A percentile compares a stretch with the other conserved stretches of the same genome.
Evolutionary conservation across 2,329 filamentous ascomycete species (phyloP).

Genomic region (Penicillium sp.): DNA sequence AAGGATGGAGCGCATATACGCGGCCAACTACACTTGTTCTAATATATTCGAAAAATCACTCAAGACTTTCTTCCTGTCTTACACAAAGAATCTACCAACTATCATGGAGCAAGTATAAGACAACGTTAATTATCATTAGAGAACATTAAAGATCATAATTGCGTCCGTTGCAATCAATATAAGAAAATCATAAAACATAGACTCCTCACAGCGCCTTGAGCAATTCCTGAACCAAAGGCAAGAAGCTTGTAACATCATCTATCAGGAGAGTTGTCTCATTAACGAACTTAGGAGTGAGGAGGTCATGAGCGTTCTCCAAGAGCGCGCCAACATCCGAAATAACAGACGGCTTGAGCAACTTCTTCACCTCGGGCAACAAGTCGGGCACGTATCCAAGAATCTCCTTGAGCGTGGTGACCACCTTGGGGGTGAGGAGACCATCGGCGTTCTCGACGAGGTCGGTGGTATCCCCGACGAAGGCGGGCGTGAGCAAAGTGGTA

Average conservation of each 20-base stretch:
- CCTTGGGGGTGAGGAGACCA: slow-evolving; percentile 30
- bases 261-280: slow-evolving; percentile 26
- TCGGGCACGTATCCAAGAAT: slow-evolving; percentile 29
- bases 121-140: slow-evolving; percentile 13
- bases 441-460: slow-evolving; percentile 31
- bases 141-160: slow-evolving; percentile 11
- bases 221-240: slow-evolving; percentile 22
- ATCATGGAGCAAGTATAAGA: background rate
- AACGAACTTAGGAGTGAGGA: slow-evolving; percentile 30
- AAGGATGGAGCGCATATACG: too few relatives aligned
- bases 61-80: too few relatives aligned
- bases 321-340: slow-evolving; percentile 27
- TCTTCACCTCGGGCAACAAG: slow-evolving; percentile 31
- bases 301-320: slow-evolving; percentile 29
- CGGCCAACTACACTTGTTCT: too few relatives aligned
- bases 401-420: slow-evolving; percentile 28
- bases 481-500: slow-evolving; percentile 30
- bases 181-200: slow-evolving; percentile 10
- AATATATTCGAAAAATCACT: too few relatives aligned
- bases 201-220: slow-evolving; percentile 20
- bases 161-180: slow-evolving; percentile 7
- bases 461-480: slow-evolving; percentile 33
- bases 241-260: slow-evolving; percentile 20
- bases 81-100: too few relatives aligned
- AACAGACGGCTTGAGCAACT: slow-evolving; percentile 25